These are phyloP conservation scores for Eutypa lata DNA, from an alignment of 2,329 filamentous ascomycete genomes.

Conservation along the genomic window DNA sequence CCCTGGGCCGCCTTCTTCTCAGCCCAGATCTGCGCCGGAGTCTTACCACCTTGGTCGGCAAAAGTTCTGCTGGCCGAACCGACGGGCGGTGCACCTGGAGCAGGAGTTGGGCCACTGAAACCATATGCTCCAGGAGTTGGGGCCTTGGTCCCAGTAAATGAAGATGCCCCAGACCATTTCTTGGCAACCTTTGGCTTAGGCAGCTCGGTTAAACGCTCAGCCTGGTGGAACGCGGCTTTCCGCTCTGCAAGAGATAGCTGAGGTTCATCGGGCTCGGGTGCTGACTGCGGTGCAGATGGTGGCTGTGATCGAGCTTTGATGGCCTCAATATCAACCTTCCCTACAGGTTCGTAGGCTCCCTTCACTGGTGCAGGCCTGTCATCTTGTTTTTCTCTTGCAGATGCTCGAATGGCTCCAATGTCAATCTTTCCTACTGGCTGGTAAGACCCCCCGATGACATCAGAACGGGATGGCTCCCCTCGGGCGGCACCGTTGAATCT, in stretches of 20 bases:
- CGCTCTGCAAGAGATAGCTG: constrained; percentile 69
- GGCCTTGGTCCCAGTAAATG: constrained; percentile 85
- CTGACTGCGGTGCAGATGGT: constrained; percentile 38
- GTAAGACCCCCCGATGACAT: constrained; percentile 82
- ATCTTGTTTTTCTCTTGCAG: constrained; percentile 66
- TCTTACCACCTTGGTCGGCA: constrained; percentile 92
- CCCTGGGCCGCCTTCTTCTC: constrained; percentile 90
- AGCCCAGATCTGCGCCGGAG: constrained; percentile 93
- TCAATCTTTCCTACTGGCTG: constrained; percentile 97
- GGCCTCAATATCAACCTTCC: constrained; percentile 95
- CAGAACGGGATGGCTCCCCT: constrained; percentile 42
- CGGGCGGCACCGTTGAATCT: constrained; percentile 48
- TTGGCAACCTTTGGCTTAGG: constrained; percentile 96
- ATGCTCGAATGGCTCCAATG: constrained; percentile 82
- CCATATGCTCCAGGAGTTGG: constrained; percentile 70
- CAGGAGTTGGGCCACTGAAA: constrained; percentile 58
- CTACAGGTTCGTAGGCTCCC: constrained; percentile 89
- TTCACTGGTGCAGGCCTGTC: constrained; percentile 83
- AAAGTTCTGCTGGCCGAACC: constrained; percentile 88
- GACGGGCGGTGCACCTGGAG: constrained; percentile 57
- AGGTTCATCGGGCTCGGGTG: constrained; percentile 37
- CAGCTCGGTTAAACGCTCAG: constrained; percentile 79
- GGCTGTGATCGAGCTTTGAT: constrained; percentile 82
- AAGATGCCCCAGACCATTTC: constrained; percentile 70
- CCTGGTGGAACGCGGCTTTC: constrained; percentile 68